Evolutionary conservation across 345 rosid genomes (phyloP).

Genomic region (Erucastrum elatum): DNA sequence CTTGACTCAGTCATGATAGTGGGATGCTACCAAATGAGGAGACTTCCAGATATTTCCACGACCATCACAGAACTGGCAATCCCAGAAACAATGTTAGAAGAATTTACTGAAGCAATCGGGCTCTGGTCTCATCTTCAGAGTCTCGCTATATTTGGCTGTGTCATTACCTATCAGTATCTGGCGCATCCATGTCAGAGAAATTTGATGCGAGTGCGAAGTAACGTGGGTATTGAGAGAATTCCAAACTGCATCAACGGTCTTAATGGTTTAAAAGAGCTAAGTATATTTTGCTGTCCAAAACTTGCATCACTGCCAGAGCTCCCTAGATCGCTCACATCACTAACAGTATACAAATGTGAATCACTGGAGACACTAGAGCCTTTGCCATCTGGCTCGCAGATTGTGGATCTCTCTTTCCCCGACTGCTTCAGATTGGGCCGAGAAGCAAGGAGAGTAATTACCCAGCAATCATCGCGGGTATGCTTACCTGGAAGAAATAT

Average conservation of each 20-base stretch:
- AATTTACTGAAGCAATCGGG: background rate
- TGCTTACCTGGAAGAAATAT: background rate
- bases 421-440: background rate
- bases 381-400: background rate
- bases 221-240: background rate
- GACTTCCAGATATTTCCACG: background rate
- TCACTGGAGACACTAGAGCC: conserved; percentile 1
- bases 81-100: background rate
- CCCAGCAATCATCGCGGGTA: background rate
- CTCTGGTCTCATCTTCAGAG: background rate
- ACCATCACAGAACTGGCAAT: conserved; percentile 2
- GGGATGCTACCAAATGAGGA: conserved; percentile 19
- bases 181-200: background rate
- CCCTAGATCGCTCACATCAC: background rate
- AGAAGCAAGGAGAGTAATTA: conserved; percentile 12
- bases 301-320: conserved; percentile 15
- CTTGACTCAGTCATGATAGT: background rate
- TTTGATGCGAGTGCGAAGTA: background rate
- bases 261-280: background rate
- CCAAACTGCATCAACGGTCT: background rate
- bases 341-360: background rate
- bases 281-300: conserved; percentile 9
- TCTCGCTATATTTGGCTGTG: background rate
- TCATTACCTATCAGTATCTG: too few species aligned
- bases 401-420: background rate